A percentile compares a stretch with the other conserved stretches of the same genome.
Conservation (phyloP, 768 basidiomycete species). For the Tricholoma matsutake region DNA sequence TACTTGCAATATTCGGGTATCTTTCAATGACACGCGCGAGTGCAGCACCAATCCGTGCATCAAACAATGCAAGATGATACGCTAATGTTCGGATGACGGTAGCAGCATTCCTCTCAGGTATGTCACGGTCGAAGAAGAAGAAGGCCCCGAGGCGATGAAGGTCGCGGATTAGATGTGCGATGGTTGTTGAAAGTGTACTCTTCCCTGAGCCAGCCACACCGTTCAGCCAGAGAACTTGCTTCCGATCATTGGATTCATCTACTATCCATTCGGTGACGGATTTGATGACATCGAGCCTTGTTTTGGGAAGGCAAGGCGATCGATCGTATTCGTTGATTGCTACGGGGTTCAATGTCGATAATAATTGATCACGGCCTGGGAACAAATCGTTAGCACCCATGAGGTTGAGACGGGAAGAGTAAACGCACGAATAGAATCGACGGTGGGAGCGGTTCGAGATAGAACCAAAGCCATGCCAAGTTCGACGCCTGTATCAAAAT, state of each 20-base stretch:
- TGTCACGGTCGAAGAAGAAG: background rate
- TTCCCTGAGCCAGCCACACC: background rate
- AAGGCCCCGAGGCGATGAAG: background rate
- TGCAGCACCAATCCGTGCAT: background rate
- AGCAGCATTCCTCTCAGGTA: background rate
- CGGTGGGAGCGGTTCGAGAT: background rate
- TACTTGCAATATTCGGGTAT: background rate
- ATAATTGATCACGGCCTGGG: background rate
- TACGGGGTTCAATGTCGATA: background rate
- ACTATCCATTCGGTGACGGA: background rate
- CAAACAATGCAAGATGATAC: background rate
- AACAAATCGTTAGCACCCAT: background rate
- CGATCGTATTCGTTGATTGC: background rate
- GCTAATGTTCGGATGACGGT: background rate
- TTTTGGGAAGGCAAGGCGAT: background rate
- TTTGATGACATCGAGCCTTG: background rate
- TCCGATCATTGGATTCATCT: background rate
- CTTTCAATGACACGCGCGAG: background rate
- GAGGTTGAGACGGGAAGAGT: background rate
- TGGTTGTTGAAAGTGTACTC: background rate
- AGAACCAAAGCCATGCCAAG: background rate
- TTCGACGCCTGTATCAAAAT: background rate
- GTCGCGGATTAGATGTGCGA: background rate
- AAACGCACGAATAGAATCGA: background rate
- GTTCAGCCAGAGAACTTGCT: background rate